Conservation (phyloP, 2,329 filamentous ascomycete species). For the Alternaria incomplexa region DNA sequence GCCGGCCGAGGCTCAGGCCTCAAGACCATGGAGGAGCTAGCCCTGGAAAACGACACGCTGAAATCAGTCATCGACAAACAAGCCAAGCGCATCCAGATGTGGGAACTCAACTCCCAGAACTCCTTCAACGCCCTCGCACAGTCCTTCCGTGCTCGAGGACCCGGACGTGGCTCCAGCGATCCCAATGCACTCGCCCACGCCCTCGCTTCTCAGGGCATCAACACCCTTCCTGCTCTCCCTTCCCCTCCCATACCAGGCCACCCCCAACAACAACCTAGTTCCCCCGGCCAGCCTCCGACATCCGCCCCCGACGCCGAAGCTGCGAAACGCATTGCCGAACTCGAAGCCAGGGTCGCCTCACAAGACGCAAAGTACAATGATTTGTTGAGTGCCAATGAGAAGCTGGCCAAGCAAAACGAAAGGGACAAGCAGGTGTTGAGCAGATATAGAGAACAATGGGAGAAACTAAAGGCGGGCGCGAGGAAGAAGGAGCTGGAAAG, state of each 20-base stretch:
- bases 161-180: constrained; percentile 27
- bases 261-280: background rate
- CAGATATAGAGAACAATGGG: constrained; percentile 69
- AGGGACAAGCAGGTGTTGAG: constrained; percentile 62
- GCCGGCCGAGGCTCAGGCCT: constrained; percentile 44
- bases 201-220: constrained; percentile 27
- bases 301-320: constrained; percentile 14
- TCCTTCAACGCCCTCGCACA: constrained; percentile 86
- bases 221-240: constrained; percentile 24
- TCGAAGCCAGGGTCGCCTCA: constrained; percentile 35
- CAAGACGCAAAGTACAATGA: constrained; percentile 48
- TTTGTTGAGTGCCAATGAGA: constrained; percentile 66
- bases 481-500: constrained; percentile 44
- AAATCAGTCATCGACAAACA: constrained; percentile 86
- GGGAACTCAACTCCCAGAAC: constrained; percentile 89
- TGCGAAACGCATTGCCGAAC: constrained; percentile 29
- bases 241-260: constrained; percentile 20
- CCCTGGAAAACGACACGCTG: constrained; percentile 84
- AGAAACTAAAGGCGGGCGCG: constrained; percentile 71
- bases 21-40: constrained; percentile 85
- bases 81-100: constrained; percentile 85
- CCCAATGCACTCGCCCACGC: constrained; percentile 36
- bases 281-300: background rate
- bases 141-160: constrained; percentile 61
- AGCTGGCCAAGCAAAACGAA: constrained; percentile 66